Conservation (phyloP, 2,329 filamentous ascomycete genomes). For the Stemphylium vesicarium region DNA sequence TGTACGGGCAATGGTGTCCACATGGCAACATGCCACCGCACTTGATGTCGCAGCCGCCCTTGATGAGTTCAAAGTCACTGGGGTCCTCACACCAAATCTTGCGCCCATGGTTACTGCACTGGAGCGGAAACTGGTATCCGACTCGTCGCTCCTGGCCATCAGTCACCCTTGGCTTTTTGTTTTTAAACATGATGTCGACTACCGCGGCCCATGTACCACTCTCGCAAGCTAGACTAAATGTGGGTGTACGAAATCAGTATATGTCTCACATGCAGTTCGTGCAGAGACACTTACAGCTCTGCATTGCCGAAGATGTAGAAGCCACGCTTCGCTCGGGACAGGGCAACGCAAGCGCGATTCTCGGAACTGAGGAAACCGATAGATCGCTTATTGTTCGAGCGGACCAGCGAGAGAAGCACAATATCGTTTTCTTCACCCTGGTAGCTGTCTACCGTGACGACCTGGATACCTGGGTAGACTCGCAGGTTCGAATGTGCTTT, state of each 20-base stretch:
- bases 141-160: constrained; percentile 46
- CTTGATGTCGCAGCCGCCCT: constrained; percentile 38
- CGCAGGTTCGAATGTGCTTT: constrained; percentile 52
- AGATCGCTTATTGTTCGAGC: constrained; percentile 64
- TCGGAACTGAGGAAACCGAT: constrained; percentile 77
- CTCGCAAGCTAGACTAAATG: constrained; percentile 45
- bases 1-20: constrained; percentile 41
- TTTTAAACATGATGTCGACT: constrained; percentile 52
- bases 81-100: constrained; percentile 57
- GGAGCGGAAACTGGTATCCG: constrained; percentile 64
- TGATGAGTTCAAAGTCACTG: constrained; percentile 37
- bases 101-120: constrained; percentile 65
- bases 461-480: constrained; percentile 54
- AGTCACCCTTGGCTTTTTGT: constrained; percentile 45
- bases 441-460: constrained; percentile 86
- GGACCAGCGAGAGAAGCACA: constrained; percentile 78
- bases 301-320: constrained; percentile 87
- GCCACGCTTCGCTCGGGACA: constrained; percentile 75
- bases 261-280: too few relatives aligned
- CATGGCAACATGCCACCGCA: constrained; percentile 42
- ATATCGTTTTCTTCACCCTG: constrained; percentile 87
- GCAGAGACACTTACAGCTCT: constrained; percentile 44
- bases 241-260: too few relatives aligned
- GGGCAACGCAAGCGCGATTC: constrained; percentile 67
- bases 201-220: constrained; percentile 62